Evolutionary conservation across 2,329 filamentous ascomycete genomes (phyloP).

Genomic region (Botryosphaeria dothidea): DNA sequence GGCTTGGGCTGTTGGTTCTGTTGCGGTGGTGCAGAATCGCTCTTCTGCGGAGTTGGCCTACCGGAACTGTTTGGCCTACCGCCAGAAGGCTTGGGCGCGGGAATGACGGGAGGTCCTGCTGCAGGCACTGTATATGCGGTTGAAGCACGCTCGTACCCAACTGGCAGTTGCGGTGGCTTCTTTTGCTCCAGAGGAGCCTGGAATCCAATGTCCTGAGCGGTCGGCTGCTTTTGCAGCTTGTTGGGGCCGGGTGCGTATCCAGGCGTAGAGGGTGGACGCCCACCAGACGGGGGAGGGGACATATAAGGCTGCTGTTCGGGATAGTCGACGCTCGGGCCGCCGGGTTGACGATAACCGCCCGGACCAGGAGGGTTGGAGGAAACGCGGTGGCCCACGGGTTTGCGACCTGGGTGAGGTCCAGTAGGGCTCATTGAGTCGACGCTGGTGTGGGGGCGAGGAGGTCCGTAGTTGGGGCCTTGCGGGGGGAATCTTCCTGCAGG

Average conservation of each 20-base stretch:
- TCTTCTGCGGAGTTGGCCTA: conserved; percentile 9
- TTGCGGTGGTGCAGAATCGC: conserved; percentile 12
- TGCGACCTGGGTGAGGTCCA: conserved; percentile 32
- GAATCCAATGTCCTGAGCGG: conserved; percentile 37
- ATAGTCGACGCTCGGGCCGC: conserved; percentile 38
- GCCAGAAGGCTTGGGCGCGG: not conserved
- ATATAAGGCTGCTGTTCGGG: conserved; percentile 29
- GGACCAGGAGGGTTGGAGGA: conserved; percentile 31
- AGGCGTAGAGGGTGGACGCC: conserved; percentile 35
- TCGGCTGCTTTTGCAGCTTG: conserved; percentile 43
- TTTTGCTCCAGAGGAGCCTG: conserved; percentile 29
- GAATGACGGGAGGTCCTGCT: not conserved
- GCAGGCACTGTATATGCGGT: conserved; percentile 1
- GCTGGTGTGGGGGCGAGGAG: conserved; percentile 39
- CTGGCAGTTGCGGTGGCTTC: conserved; percentile 31
- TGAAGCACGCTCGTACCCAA: conserved; percentile 15
- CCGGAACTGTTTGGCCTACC: not conserved
- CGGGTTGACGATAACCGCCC: conserved; percentile 38
- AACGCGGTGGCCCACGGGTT: conserved; percentile 23
- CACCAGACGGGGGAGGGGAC: conserved; percentile 41
- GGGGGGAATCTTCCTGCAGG: conserved; percentile 27
- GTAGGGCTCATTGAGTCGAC: conserved; percentile 37
- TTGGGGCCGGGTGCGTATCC: conserved; percentile 47
- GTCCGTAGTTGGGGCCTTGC: conserved; percentile 29
- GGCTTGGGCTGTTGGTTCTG: conserved; percentile 22